Percentiles rank a stretch among this genome's conserved stretches.
Evolutionary conservation across 257 asterid genomes (phyloP).

Genomic region (Striga asiatica): DNA sequence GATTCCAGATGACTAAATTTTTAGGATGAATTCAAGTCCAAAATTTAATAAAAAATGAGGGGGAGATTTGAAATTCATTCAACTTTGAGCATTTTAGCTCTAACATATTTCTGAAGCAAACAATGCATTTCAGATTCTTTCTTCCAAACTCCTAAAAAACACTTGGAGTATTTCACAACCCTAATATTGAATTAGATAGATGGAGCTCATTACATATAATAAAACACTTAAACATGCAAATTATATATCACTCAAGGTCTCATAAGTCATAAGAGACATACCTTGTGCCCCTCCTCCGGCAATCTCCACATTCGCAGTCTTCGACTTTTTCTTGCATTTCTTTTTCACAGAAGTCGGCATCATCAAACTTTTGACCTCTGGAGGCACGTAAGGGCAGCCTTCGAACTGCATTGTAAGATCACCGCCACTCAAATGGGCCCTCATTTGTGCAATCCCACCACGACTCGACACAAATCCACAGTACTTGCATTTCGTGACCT

Average conservation of each 20-base stretch:
- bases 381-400: slow-evolving; percentile 33
- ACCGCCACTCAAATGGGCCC: slow-evolving; percentile 43
- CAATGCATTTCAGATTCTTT: no score
- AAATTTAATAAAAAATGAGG: no score
- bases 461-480: slow-evolving; percentile 36
- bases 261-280: slow-evolving; percentile 1
- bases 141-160: no score
- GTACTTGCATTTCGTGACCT: slow-evolving; percentile 30
- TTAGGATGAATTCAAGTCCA: no score
- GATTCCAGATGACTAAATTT: no score
- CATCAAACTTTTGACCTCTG: slow-evolving; percentile 22
- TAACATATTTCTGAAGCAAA: no score
- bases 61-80: no score
- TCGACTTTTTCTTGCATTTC: slow-evolving; percentile 21
- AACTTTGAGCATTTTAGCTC: no score
- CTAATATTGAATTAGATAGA: no score
- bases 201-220: no score
- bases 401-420: slow-evolving; percentile 23
- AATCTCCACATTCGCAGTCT: slow-evolving; percentile 8
- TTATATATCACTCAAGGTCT: background rate
- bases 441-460: slow-evolving; percentile 37
- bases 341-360: slow-evolving; percentile 20
- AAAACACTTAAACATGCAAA: background rate
- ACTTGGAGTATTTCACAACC: background rate
- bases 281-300: slow-evolving; percentile 18